Conservation (phyloP, 306 rosid genomes). For the Malus fusca region DNA sequence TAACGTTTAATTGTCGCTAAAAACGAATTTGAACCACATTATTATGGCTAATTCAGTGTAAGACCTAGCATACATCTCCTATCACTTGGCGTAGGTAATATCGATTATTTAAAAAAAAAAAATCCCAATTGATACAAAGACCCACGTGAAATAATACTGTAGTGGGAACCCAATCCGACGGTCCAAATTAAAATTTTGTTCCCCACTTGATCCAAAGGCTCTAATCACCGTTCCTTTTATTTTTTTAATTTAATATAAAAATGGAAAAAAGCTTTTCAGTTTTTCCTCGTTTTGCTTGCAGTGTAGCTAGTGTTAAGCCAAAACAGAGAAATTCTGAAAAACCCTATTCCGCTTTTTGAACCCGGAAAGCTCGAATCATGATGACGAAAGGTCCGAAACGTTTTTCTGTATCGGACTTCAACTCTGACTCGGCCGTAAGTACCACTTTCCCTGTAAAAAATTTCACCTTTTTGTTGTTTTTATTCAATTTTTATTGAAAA, state of each 20-base stretch:
- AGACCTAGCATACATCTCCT: no score
- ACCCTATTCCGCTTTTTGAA: conserved; percentile 13
- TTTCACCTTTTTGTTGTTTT: neutral
- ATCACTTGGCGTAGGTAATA: no score
- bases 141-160: neutral
- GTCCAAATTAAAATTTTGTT: conserved; percentile 33
- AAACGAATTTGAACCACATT: no score
- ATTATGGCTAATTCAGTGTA: no score
- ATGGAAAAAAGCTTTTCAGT: neutral
- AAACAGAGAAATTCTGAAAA: conserved; percentile 7
- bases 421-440: conserved; percentile 63
- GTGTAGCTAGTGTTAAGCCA: neutral
- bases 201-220: conserved; percentile 43
- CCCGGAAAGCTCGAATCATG: conserved; percentile 12
- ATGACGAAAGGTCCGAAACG: conserved; percentile 85
- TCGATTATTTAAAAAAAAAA: no score
- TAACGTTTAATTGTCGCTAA: no score
- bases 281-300: conserved; percentile 8
- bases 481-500: neutral
- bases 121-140: neutral
- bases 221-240: neutral
- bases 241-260: neutral
- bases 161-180: conserved; percentile 24
- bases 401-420: conserved; percentile 50
- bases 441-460: neutral